These are phyloP conservation scores for Nemophila menziesii DNA, from an alignment of 257 asterid species.

Conservation along the genomic window DNA sequence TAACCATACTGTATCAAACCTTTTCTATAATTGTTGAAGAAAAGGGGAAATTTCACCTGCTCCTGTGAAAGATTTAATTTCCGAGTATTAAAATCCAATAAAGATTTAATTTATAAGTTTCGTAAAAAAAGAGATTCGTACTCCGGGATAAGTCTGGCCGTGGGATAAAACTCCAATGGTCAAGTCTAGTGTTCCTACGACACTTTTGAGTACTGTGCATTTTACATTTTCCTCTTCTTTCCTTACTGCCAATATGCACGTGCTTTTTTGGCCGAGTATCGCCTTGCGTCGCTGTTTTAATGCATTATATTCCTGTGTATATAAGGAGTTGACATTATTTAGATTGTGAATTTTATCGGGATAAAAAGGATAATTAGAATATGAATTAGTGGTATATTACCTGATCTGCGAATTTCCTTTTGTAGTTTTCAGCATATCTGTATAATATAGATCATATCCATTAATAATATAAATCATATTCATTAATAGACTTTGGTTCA, in stretches of 20 bases:
- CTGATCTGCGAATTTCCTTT: constrained; percentile 57
- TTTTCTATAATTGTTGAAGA: constrained; percentile 23
- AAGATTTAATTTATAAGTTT: background rate
- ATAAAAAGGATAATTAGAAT: background rate
- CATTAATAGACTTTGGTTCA: background rate
- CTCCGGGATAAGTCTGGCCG: constrained; percentile 51
- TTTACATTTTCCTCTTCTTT: constrained; percentile 24
- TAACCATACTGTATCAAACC: constrained; percentile 32
- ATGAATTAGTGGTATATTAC: constrained; percentile 15
- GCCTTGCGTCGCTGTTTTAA: constrained; percentile 47
- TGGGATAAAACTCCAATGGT: constrained; percentile 34
- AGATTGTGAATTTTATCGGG: background rate
- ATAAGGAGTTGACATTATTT: background rate
- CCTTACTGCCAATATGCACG: constrained; percentile 52
- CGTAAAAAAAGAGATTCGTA: constrained; percentile 1
- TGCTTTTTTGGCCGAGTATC: constrained; percentile 39
- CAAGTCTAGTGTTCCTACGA: constrained; percentile 62
- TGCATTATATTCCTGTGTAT: constrained; percentile 42
- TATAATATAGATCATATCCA: too few species aligned
- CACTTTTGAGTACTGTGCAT: constrained; percentile 25
- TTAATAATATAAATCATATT: constrained; percentile 2
- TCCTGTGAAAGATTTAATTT: constrained; percentile 26
- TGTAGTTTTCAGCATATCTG: constrained; percentile 48
- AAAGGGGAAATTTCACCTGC: constrained; percentile 22
- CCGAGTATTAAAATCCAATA: background rate